phyloP scores from a whole-genome alignment of 2,329 filamentous ascomycete species.

The Blastomyces silverae region DNA sequence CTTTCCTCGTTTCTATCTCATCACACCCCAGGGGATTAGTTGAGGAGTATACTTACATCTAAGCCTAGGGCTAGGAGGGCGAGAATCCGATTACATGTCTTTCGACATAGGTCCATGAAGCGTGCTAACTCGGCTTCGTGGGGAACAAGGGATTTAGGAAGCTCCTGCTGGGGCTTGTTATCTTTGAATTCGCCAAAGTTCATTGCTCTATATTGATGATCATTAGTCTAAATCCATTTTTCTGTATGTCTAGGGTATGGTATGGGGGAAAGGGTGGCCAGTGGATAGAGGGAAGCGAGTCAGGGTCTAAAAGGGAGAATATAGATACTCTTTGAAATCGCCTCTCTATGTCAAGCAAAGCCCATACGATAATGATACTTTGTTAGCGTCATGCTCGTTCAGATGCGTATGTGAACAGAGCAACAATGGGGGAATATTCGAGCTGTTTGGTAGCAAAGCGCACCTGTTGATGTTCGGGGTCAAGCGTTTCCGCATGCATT shows the following conservation, averaged over 20 bases:
- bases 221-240: conserved; percentile 4
- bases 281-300: not conserved
- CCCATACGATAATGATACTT: not conserved
- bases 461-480: conserved; percentile 74
- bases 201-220: conserved; percentile 59
- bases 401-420: not conserved
- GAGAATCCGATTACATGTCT: conserved; percentile 65
- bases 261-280: conserved; percentile 1
- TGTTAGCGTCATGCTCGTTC: not conserved
- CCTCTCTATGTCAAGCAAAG: conserved; percentile 50
- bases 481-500: conserved; percentile 82
- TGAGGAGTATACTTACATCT: conserved; percentile 41
- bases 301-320: not conserved
- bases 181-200: conserved; percentile 76
- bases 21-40: not conserved
- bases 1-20: not conserved
- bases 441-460: conserved; percentile 21
- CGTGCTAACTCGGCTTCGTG: conserved; percentile 56
- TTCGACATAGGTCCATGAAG: conserved; percentile 66
- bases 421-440: not conserved
- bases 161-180: conserved; percentile 65
- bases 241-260: not conserved
- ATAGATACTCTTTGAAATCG: conserved; percentile 77
- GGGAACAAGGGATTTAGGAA: conserved; percentile 58
- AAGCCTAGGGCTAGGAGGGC: conserved; percentile 72